phyloP scores from a whole-genome alignment of 2,329 filamentous ascomycete genomes.

The Colletotrichum sublineola region DNA sequence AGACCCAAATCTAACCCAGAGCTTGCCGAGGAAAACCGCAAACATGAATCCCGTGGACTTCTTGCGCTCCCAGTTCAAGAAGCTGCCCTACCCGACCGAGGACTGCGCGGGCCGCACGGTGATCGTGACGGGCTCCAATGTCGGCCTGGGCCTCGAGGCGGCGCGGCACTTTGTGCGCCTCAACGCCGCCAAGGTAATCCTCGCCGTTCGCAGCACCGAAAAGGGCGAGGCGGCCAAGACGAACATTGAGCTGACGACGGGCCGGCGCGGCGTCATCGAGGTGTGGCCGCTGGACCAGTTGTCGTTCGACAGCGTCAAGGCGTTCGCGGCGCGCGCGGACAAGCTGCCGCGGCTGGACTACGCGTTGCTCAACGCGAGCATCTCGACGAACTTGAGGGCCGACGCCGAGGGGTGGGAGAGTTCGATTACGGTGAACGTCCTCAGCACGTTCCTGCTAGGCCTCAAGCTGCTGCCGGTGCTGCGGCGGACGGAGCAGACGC shows the following conservation, averaged over 20 bases:
- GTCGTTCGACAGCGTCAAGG: constrained; percentile 45
- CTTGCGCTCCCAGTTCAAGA: constrained; percentile 45
- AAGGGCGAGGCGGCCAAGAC: constrained; percentile 58
- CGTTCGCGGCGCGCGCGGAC: constrained; percentile 52
- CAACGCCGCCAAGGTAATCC: constrained; percentile 56
- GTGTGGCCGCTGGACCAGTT: constrained; percentile 61
- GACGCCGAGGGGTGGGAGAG: constrained; percentile 57
- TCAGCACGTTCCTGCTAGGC: constrained; percentile 60
- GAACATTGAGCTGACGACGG: constrained; percentile 47
- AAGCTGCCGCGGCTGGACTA: constrained; percentile 53
- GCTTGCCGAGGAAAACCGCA: not conserved
- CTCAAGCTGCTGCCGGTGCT: constrained; percentile 59
- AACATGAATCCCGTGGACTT: constrained; percentile 35
- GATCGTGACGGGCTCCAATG: constrained; percentile 60
- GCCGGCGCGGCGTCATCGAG: constrained; percentile 48
- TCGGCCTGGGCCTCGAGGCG: constrained; percentile 58
- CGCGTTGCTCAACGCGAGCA: constrained; percentile 54
- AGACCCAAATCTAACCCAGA: not conserved
- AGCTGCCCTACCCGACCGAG: constrained; percentile 49
- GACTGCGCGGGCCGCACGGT: constrained; percentile 53
- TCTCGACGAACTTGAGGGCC: constrained; percentile 42
- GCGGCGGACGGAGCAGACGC: constrained; percentile 50
- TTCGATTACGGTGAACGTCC: constrained; percentile 61
- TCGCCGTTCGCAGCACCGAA: constrained; percentile 55
- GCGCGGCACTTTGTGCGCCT: constrained; percentile 57